Evolutionary conservation across 441 rosid genomes (phyloP).

Genomic region (Croton laevigatus): DNA sequence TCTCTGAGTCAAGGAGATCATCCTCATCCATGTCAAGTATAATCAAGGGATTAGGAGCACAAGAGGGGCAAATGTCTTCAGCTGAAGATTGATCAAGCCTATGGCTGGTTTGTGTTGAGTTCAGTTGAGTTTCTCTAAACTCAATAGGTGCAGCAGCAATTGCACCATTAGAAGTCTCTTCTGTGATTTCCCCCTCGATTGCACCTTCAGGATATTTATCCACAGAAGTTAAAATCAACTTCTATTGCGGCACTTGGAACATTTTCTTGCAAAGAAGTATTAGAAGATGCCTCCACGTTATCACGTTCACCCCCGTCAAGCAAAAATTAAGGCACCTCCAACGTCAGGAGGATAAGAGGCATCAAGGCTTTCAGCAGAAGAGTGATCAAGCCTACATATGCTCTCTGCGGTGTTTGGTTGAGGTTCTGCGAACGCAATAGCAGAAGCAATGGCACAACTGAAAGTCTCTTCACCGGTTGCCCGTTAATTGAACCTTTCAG

Average conservation of each 20-base stretch:
- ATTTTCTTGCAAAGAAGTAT: no score
- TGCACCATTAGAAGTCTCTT: not conserved
- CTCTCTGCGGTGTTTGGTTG: not conserved
- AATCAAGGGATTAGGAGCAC: not conserved
- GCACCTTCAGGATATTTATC: not conserved
- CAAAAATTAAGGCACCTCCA: not conserved
- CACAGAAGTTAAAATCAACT: not conserved
- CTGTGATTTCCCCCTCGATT: not conserved
- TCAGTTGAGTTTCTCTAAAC: no score
- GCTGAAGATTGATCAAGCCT: not conserved
- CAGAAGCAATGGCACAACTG: not conserved
- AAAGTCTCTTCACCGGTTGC: not conserved
- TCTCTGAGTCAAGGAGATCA: no score
- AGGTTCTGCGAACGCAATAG: not conserved
- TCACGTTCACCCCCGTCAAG: no score
- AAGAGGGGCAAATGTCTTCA: not conserved
- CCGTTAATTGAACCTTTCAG: not conserved
- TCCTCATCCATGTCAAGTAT: no score
- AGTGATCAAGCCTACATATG: not conserved
- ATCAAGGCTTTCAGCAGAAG: not conserved
- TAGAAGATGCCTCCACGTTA: not conserved
- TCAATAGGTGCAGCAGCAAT: not conserved
- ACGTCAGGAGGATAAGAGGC: not conserved
- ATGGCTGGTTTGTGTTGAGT: not conserved
- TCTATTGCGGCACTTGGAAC: no score